Percentiles rank a stretch among this genome's conserved stretches.
Conservation (phyloP, 345 rosid genomes). For the Turnera subulata region DNA sequence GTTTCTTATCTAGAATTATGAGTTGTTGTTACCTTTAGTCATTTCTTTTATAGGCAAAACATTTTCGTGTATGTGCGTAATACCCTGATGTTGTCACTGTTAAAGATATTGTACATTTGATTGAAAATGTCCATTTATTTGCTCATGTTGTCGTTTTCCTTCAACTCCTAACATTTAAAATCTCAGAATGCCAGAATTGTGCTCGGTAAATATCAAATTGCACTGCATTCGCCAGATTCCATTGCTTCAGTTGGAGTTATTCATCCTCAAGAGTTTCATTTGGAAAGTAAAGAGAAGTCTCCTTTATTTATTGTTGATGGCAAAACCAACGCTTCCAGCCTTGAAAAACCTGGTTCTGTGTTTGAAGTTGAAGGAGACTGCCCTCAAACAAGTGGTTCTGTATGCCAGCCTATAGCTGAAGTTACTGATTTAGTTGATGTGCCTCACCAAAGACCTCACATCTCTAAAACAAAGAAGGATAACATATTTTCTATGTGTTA, state of each 20-base stretch:
- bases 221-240: constrained; percentile 76
- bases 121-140: constrained; percentile 11
- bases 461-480: constrained; percentile 51
- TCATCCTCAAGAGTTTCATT: constrained; percentile 70
- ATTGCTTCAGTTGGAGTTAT: constrained; percentile 94
- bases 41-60: background rate
- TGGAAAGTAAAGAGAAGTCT: constrained; percentile 53
- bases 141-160: background rate
- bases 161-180: constrained; percentile 12
- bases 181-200: constrained; percentile 76
- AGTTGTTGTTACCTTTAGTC: background rate
- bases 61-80: too few relatives aligned
- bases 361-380: constrained; percentile 60
- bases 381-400: constrained; percentile 28
- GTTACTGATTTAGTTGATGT: constrained; percentile 33
- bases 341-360: constrained; percentile 41
- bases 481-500: constrained; percentile 67
- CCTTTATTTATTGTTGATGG: constrained; percentile 15
- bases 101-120: too few relatives aligned
- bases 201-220: constrained; percentile 72
- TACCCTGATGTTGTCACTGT: too few relatives aligned
- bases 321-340: constrained; percentile 15
- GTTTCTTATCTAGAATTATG: background rate
- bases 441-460: constrained; percentile 35
- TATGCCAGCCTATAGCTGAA: constrained; percentile 25